Evolutionary conservation across 352 stramenopile genomes (phyloP), one percentile per base, ranked within the genome.

Genomic region (Pythium guiyangense): DNA sequence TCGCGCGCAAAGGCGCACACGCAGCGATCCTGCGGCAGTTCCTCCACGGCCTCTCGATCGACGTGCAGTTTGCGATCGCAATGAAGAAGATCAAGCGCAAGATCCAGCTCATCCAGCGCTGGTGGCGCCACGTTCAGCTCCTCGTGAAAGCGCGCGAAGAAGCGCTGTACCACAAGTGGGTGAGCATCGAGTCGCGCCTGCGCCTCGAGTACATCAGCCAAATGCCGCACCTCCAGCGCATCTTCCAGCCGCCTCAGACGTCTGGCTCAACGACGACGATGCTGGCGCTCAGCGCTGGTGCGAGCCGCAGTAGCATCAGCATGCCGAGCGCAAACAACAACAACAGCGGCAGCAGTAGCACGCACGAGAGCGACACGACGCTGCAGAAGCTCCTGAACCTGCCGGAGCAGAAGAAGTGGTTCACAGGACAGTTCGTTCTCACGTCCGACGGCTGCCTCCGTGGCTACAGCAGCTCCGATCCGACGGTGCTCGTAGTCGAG

Each of bases 11-110:
- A 47, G 58, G 42, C 17, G 52, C 45, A 2, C 71, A 75, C 40
- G 71, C 63, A 5, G 56, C 9, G 9, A 64, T 81, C 18, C 49
- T 88, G 22, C 63, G 75, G 4, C 37, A 50, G 8, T 88, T 88
- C 43, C 57, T 88, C 5, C 54, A 56, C 18, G 77, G 77, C 1
- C 49, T 88, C 15, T 84, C 77, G 15, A 49, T 86, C 31, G 77
- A 88, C 29, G 73, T 84, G 64, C 74, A 73, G 25, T 88, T 88
- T 17, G 71, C 74, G n/a, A 64, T 88, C 49, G 69, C 75, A 37
- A 83, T 88, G 67, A 69, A 79, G 53, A 72, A 75, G 26, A 63
- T 86, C 49, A 77, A 84, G 54, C 66, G 73, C 27, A 67, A 74
- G 42, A 67, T 84, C 57, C 64, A 69, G 51, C 48, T 70, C 39